These are phyloP conservation scores for Thozetella sp. DNA, from an alignment of 495 filamentous ascomycete species.

Conservation along the genomic window DNA sequence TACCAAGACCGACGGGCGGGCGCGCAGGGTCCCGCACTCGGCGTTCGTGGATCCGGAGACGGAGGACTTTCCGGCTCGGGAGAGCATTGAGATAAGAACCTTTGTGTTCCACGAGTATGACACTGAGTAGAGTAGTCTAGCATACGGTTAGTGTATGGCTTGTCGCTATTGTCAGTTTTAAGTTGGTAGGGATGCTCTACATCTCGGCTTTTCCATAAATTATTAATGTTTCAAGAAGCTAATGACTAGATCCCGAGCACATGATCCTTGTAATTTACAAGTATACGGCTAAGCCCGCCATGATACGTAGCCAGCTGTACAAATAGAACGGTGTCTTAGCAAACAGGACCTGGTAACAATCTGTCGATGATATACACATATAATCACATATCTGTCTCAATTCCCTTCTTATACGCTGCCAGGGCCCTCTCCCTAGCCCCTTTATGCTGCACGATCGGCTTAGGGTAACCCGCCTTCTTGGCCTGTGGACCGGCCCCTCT, in stretches of 20 bases:
- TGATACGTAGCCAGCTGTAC: too few relatives aligned
- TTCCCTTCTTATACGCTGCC: conserved; percentile 70
- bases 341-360: too few relatives aligned
- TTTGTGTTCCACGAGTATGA: conserved; percentile 16
- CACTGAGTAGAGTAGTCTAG: not conserved
- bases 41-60: conserved; percentile 54
- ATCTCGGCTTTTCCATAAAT: too few relatives aligned
- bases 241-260: too few relatives aligned
- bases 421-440: conserved; percentile 65
- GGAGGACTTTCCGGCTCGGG: conserved; percentile 39
- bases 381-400: conserved; percentile 28
- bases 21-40: conserved; percentile 50
- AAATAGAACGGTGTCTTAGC: too few relatives aligned
- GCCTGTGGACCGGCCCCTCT: conserved; percentile 61
- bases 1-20: conserved; percentile 42
- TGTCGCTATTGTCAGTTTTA: too few relatives aligned
- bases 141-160: too few relatives aligned
- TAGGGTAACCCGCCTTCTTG: conserved; percentile 72
- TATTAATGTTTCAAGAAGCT: too few relatives aligned
- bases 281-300: too few relatives aligned
- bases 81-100: conserved; percentile 60
- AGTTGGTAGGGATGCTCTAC: too few relatives aligned
- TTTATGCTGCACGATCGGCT: conserved; percentile 75
- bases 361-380: not conserved
- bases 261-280: too few relatives aligned